A percentile compares a stretch with the other conserved stretches of the same genome.
These are phyloP conservation scores for Cicer pinnatifidum DNA, from an alignment of 306 rosid species.

Conservation along the genomic window DNA sequence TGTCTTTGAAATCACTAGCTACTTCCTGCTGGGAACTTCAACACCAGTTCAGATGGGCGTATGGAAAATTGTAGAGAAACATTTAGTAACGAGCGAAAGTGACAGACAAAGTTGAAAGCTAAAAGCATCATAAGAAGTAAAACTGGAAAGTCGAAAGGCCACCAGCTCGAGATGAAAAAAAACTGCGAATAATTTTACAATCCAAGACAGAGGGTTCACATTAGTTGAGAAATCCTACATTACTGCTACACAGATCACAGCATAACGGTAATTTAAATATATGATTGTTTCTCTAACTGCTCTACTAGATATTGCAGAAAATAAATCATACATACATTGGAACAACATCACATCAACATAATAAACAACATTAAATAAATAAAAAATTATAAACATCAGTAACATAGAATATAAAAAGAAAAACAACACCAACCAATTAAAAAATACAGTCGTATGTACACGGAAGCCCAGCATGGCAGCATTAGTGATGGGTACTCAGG, in stretches of 20 bases:
- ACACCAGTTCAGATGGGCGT: neutral
- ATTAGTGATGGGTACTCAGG: neutral
- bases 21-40: neutral
- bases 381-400: neutral
- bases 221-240: neutral
- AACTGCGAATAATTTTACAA: neutral
- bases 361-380: neutral
- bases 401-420: neutral
- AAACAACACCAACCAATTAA: neutral
- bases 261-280: neutral
- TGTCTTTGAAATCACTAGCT: neutral
- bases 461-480: neutral
- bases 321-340: neutral
- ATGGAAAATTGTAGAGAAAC: neutral
- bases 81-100: neutral
- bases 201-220: neutral
- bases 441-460: neutral
- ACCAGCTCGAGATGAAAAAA: neutral
- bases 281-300: neutral
- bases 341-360: neutral
- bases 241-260: neutral
- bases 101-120: neutral
- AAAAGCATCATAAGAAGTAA: neutral
- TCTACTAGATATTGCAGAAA: slow-evolving; percentile 32
- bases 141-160: neutral